Conservation (phyloP, 352 stramenopile species). For the Phytopythium aichiense region DNA sequence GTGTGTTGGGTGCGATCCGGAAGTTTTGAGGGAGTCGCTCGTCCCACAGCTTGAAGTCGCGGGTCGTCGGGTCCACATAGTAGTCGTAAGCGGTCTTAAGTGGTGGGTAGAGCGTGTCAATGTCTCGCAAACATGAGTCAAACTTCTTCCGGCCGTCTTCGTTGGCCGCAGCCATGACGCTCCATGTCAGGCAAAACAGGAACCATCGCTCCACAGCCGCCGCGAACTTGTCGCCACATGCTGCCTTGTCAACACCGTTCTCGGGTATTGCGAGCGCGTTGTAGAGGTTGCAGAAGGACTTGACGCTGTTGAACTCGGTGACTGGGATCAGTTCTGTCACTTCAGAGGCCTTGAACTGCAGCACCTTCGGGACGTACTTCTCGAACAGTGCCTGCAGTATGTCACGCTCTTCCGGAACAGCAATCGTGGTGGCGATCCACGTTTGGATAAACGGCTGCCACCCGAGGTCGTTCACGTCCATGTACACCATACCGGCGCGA, state of each 20-base stretch:
- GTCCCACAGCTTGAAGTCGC: conserved; percentile 84
- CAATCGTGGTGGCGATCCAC: conserved; percentile 66
- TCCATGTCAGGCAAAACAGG: conserved; percentile 84
- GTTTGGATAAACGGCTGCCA: conserved; percentile 78
- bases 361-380: conserved; percentile 76
- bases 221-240: conserved; percentile 64
- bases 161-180: conserved; percentile 80
- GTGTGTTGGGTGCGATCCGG: conserved; percentile 58
- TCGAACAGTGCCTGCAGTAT: conserved; percentile 68
- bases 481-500: conserved; percentile 93
- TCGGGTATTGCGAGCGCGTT: conserved; percentile 63
- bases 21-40: conserved; percentile 78
- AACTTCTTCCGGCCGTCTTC: conserved; percentile 84
- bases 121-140: conserved; percentile 87
- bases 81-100: conserved; percentile 93
- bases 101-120: conserved; percentile 90
- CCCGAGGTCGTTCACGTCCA: conserved; percentile 83
- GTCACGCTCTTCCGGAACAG: conserved; percentile 57
- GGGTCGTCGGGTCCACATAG: conserved; percentile 76
- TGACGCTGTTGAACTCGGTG: conserved; percentile 77
- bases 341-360: conserved; percentile 61
- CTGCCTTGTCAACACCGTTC: conserved; percentile 63
- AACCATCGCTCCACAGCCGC: conserved; percentile 81
- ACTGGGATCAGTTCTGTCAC: conserved; percentile 76
- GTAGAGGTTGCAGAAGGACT: conserved; percentile 86